Percentiles rank a stretch among this genome's conserved stretches.
Evolutionary conservation across 202 grass and related monocot species (phyloP).

Genomic region (Zizania palustris): DNA sequence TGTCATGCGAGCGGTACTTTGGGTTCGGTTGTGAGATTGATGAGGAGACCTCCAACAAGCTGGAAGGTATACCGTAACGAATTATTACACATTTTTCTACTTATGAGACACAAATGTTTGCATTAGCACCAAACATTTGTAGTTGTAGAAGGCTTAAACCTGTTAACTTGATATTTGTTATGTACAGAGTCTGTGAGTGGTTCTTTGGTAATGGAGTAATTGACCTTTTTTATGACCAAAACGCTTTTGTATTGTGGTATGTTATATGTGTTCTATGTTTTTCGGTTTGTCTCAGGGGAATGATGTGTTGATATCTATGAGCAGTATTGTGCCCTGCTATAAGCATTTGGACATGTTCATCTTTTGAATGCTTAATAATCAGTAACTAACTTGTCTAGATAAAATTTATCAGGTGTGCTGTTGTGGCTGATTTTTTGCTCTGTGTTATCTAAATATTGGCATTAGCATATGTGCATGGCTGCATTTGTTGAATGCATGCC

Average conservation of each 20-base stretch:
- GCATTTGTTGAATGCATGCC: background rate
- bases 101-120: background rate
- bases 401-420: too few relatives aligned
- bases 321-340: background rate
- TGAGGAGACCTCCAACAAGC: slow-evolving; percentile 86
- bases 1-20: slow-evolving; percentile 88
- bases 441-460: too few relatives aligned
- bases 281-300: background rate
- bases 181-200: background rate
- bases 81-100: background rate
- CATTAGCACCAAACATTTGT: background rate
- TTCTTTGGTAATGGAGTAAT: background rate
- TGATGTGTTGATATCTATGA: slow-evolving; percentile 1
- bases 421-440: background rate
- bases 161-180: background rate
- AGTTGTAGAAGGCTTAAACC: slow-evolving; percentile 1
- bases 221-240: background rate
- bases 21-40: slow-evolving; percentile 93
- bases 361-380: slow-evolving; percentile 4
- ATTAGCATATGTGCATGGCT: too few relatives aligned
- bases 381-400: background rate
- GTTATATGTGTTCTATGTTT: background rate
- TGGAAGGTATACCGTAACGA: slow-evolving; percentile 43
- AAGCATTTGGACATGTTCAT: background rate
- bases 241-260: background rate